Conservation (phyloP, 768 basidiomycete species). For the Russula griseocarnosa region DNA sequence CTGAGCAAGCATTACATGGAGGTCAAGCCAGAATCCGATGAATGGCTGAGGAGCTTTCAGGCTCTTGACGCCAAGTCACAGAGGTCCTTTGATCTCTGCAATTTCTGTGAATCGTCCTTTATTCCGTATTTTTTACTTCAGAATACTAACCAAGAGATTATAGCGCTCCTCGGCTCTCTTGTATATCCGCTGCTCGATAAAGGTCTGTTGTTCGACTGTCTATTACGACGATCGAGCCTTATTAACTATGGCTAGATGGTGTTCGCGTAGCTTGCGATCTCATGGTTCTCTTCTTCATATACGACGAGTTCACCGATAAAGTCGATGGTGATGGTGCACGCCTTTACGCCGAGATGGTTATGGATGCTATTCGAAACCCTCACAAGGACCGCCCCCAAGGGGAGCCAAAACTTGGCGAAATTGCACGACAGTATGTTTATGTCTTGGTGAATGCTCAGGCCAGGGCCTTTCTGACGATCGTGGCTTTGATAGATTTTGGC, state of each 20-base stretch:
- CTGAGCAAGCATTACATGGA: slow-evolving; percentile 40
- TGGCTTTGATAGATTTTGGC: slow-evolving; percentile 15
- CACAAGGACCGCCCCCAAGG: slow-evolving; percentile 5
- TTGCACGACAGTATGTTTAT: slow-evolving; percentile 14
- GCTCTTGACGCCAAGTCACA: slow-evolving; percentile 39
- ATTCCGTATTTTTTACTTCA: background rate
- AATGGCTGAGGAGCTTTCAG: slow-evolving; percentile 39
- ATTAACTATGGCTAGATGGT: background rate
- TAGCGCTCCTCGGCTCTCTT: slow-evolving; percentile 15
- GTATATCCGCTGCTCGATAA: slow-evolving; percentile 8
- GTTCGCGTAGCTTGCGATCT: slow-evolving; percentile 13
- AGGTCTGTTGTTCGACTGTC: background rate
- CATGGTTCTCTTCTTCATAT: slow-evolving; percentile 7
- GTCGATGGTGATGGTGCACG: slow-evolving; percentile 10
- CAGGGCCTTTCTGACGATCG: background rate
- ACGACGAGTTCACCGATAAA: slow-evolving; percentile 21
- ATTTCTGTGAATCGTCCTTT: slow-evolving; percentile 31
- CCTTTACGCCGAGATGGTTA: slow-evolving; percentile 12
- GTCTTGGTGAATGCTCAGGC: background rate
- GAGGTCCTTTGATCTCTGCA: slow-evolving; percentile 40
- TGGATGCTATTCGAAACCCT: slow-evolving; percentile 15
- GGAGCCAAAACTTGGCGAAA: slow-evolving; percentile 17
- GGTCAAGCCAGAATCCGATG: slow-evolving; percentile 36
- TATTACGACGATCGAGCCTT: no score
- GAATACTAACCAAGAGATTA: background rate